A percentile compares a stretch with the other conserved stretches of the same genome.
Conservation (phyloP, 495 filamentous ascomycete genomes). For the Rusavskia elegans region DNA sequence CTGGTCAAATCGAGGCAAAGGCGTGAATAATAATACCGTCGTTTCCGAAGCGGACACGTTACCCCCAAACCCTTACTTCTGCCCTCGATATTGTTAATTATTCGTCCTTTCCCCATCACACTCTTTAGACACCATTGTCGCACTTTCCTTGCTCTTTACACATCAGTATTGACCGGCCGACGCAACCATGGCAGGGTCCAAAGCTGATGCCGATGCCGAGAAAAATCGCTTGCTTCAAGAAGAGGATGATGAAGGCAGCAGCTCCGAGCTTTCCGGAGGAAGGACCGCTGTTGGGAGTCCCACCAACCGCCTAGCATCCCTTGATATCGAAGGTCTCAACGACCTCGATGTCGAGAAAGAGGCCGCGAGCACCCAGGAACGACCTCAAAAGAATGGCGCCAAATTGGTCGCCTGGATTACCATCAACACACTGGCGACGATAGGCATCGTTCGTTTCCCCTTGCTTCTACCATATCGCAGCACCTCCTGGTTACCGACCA, state of each 20-base stretch:
- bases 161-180: background rate
- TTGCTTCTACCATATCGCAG: background rate
- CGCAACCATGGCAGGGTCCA: background rate
- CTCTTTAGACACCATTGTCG: background rate
- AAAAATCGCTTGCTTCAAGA: background rate
- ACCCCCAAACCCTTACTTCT: no score
- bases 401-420: slow-evolving; percentile 36
- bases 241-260: background rate
- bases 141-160: background rate
- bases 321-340: slow-evolving; percentile 14
- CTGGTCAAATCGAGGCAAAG: no score
- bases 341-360: slow-evolving; percentile 16
- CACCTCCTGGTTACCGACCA: no score
- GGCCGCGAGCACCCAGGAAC: background rate
- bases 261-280: background rate
- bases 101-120: no score
- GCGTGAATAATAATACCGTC: no score
- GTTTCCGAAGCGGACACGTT: no score
- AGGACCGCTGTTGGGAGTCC: background rate
- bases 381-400: slow-evolving; percentile 14
- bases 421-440: slow-evolving; percentile 43
- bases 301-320: background rate
- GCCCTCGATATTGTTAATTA: no score
- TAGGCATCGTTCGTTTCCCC: slow-evolving; percentile 35
- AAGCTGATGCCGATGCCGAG: background rate